phyloP scores from a whole-genome alignment of 768 basidiomycete genomes.

The Lyophyllum shimeji region DNA sequence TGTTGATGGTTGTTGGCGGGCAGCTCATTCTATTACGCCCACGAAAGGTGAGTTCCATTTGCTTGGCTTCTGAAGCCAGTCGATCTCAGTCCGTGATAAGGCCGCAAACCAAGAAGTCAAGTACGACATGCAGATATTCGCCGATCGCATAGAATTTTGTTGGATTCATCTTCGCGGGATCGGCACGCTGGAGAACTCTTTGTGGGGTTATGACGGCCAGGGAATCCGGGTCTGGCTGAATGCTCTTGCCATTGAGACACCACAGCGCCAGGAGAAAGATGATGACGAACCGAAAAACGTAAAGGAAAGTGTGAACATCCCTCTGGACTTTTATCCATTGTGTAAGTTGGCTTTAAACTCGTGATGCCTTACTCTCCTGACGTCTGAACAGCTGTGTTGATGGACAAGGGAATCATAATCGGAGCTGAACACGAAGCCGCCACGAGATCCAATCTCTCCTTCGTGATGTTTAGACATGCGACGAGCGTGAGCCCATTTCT shows the following conservation, averaged over 20 bases:
- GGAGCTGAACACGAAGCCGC: constrained; percentile 90
- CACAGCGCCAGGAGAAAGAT: constrained; percentile 29
- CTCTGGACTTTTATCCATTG: constrained; percentile 92
- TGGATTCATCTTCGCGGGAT: constrained; percentile 98
- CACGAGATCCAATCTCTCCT: constrained; percentile 72
- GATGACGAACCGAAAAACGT: constrained; percentile 48
- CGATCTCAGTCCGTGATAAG: constrained; percentile 33
- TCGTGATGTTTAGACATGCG: constrained; percentile 88
- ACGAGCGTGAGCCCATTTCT: constrained; percentile 66
- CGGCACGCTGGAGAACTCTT: constrained; percentile 89
- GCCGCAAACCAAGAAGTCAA: constrained; percentile 86
- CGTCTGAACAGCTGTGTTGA: constrained; percentile 73
- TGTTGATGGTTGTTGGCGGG: constrained; percentile 93
- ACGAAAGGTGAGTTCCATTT: constrained; percentile 57
- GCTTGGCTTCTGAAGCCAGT: background rate
- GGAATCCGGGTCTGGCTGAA: constrained; percentile 94
- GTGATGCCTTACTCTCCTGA: constrained; percentile 1
- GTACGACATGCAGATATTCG: constrained; percentile 97
- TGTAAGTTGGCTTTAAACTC: constrained; percentile 52
- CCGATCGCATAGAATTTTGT: constrained; percentile 96
- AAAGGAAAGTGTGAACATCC: constrained; percentile 91
- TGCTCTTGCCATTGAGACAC: constrained; percentile 84
- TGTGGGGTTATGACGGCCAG: constrained; percentile 95
- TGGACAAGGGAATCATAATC: constrained; percentile 99
- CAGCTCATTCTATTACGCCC: constrained; percentile 88